Percentiles rank a stretch among this genome's conserved stretches.
Conservation (phyloP, 176 grass and related monocot genomes). For the Hyparrhenia diplandra region DNA sequence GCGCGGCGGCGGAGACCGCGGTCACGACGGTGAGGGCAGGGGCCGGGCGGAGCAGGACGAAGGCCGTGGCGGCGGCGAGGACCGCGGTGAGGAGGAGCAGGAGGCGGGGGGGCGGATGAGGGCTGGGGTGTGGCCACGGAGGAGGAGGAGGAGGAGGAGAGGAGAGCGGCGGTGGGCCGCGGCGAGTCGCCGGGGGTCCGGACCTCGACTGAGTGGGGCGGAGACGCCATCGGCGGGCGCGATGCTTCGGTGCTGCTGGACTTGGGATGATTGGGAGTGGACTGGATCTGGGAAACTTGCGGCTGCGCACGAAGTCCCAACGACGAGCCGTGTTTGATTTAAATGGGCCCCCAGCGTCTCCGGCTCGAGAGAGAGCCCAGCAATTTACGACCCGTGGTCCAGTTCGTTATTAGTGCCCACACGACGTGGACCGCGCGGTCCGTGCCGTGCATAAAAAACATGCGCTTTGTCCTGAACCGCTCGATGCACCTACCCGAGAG, state of each 20-base stretch:
- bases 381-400: neutral
- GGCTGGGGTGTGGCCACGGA: neutral
- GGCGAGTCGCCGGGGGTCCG: neutral
- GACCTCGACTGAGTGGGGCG: neutral
- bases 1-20: neutral
- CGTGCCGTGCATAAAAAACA: too few species aligned
- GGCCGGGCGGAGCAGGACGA: constrained; percentile 20
- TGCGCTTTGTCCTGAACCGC: neutral
- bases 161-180: neutral
- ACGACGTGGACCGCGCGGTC: too few species aligned
- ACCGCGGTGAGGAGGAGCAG: constrained; percentile 25
- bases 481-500: neutral
- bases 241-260: neutral
- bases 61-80: constrained; percentile 17
- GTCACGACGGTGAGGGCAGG: neutral
- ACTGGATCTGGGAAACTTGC: neutral
- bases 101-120: neutral
- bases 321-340: neutral
- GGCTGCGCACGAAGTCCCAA: neutral
- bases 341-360: neutral
- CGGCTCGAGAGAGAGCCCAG: neutral
- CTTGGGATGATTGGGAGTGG: neutral
- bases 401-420: neutral
- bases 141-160: neutral
- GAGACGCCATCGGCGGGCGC: constrained; percentile 2